These are phyloP conservation scores for Dacryopinax primogenitus DNA, from an alignment of 768 basidiomycete genomes.

Conservation along the genomic window DNA sequence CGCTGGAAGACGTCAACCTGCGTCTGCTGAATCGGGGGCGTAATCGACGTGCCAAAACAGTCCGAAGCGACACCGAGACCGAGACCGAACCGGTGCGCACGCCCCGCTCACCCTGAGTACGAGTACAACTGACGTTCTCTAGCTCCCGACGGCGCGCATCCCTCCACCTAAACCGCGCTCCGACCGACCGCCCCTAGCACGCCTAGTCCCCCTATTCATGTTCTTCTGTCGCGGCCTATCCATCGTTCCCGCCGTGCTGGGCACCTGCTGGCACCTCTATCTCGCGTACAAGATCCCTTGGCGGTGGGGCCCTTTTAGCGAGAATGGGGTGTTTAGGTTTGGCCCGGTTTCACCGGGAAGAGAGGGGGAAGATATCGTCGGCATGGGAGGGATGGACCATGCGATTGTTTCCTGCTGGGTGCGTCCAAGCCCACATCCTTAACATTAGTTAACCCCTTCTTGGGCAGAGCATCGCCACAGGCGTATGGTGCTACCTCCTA, in stretches of 20 bases:
- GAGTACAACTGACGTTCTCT: background rate
- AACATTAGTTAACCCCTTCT: background rate
- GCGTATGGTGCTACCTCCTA: slow-evolving; percentile 74
- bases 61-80: background rate
- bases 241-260: slow-evolving; percentile 15
- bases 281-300: background rate
- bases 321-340: background rate
- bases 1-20: background rate
- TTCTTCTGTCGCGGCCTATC: slow-evolving; percentile 14
- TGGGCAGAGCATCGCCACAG: slow-evolving; percentile 68
- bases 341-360: too few relatives aligned
- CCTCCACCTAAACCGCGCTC: background rate
- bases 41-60: background rate
- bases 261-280: background rate
- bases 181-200: background rate
- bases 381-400: slow-evolving; percentile 53
- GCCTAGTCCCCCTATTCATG: slow-evolving; percentile 12
- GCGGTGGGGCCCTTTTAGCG: slow-evolving; percentile 45
- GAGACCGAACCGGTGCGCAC: slow-evolving; percentile 3
- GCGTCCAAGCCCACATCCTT: slow-evolving; percentile 9
- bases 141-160: slow-evolving; percentile 4
- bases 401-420: slow-evolving; percentile 37
- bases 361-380: slow-evolving; percentile 35
- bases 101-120: background rate
- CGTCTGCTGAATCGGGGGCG: background rate